phyloP scores from a whole-genome alignment of 2,329 filamentous ascomycete genomes.

The Geosmithia putterillii region DNA sequence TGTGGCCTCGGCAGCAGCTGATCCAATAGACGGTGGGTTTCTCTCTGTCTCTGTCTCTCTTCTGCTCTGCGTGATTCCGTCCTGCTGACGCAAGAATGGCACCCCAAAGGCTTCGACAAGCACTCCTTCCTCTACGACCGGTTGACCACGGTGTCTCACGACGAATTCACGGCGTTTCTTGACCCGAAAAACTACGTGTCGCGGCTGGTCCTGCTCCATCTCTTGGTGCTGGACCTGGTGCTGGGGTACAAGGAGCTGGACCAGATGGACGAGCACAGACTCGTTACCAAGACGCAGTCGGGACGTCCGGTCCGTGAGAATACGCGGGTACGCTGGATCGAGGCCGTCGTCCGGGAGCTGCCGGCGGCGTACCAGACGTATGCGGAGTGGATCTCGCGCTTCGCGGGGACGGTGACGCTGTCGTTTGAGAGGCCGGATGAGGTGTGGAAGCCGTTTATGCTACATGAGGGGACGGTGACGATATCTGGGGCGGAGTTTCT shows the following conservation, averaged over 20 bases:
- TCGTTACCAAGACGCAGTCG: conserved; percentile 5
- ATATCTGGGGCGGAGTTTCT: not conserved
- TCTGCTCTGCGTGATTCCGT: no score
- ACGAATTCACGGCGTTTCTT: conserved; percentile 18
- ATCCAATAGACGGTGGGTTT: no score
- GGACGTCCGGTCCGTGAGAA: conserved; percentile 10
- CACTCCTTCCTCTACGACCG: conserved; percentile 15
- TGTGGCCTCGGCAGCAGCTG: not conserved
- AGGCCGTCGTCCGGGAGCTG: conserved; percentile 18
- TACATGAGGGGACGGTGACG: not conserved
- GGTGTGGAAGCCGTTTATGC: conserved; percentile 7
- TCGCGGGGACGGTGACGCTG: conserved; percentile 9
- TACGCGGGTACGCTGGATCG: conserved; percentile 24
- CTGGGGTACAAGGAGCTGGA: conserved; percentile 10
- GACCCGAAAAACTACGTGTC: conserved; percentile 15
- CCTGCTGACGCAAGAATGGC: no score
- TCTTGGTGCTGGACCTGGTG: conserved; percentile 18
- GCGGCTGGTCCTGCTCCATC: conserved; percentile 23
- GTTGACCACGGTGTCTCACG: conserved; percentile 11
- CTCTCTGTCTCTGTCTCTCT: no score
- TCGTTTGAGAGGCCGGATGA: conserved; percentile 10
- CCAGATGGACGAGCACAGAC: conserved; percentile 1
- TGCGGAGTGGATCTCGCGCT: conserved; percentile 17
- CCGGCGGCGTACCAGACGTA: conserved; percentile 16
- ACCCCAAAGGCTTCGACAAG: conserved; percentile 12